These are phyloP conservation scores for Podaxis mareebaensis DNA, from an alignment of 768 basidiomycete genomes.

Conservation along the genomic window DNA sequence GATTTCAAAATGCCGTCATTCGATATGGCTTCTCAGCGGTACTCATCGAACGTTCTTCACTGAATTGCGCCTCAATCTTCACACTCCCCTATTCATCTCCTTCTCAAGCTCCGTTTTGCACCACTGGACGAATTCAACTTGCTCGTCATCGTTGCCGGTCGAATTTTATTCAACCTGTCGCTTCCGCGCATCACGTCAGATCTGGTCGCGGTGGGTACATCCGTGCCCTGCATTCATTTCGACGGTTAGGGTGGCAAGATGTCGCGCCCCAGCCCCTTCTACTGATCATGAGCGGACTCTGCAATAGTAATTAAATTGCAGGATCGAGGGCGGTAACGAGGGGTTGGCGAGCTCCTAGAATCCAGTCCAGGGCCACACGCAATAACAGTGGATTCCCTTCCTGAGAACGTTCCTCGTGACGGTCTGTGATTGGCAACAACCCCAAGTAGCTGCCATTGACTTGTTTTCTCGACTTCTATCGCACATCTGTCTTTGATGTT, in stretches of 20 bases:
- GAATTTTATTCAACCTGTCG: not conserved
- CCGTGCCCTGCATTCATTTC: not conserved
- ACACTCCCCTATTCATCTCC: not conserved
- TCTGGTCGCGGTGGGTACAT: not conserved
- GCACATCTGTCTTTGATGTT: not conserved
- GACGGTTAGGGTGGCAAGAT: not conserved
- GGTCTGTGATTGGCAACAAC: not conserved
- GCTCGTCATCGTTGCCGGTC: not conserved
- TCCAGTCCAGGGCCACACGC: not conserved
- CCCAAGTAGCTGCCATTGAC: not conserved
- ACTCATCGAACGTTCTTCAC: not conserved
- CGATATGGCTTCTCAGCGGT: not conserved
- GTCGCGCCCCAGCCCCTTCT: too few species aligned
- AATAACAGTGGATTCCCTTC: not conserved
- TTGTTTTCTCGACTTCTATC: not conserved
- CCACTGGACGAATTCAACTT: too few species aligned
- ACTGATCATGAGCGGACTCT: not conserved
- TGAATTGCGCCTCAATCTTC: not conserved
- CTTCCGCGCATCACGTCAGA: not conserved
- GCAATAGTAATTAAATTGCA: not conserved
- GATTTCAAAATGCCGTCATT: not conserved
- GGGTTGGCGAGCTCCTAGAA: not conserved
- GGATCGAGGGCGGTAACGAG: not conserved
- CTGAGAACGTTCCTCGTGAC: not conserved
- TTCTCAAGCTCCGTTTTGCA: not conserved